Conservation (phyloP, 1,139 yeast genomes). For the Blastobotrys elegans region DNA sequence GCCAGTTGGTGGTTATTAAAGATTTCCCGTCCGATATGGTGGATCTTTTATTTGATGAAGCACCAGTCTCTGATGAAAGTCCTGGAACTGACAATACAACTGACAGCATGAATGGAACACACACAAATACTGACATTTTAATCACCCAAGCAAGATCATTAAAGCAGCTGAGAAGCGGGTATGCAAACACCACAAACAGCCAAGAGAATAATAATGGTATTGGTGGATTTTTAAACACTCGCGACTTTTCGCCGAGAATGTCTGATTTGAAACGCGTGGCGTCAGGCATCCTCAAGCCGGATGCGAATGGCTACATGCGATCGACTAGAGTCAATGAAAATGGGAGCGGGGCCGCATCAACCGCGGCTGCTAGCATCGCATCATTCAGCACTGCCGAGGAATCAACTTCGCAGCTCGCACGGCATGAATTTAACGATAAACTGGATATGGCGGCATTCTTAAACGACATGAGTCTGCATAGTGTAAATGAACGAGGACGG, state of each 20-base stretch:
- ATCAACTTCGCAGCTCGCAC: not conserved
- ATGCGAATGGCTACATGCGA: slow-evolving; percentile 12
- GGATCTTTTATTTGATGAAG: slow-evolving; percentile 13
- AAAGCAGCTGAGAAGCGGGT: slow-evolving; percentile 18
- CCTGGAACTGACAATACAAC: slow-evolving; percentile 9
- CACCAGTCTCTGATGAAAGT: slow-evolving; percentile 4
- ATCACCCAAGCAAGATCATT: slow-evolving; percentile 22
- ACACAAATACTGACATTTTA: not conserved
- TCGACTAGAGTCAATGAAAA: slow-evolving; percentile 4
- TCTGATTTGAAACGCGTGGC: slow-evolving; percentile 26
- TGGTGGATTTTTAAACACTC: slow-evolving; percentile 2
- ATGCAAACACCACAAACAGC: slow-evolving; percentile 15
- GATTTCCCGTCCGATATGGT: slow-evolving; percentile 14
- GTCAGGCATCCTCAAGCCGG: slow-evolving; percentile 19
- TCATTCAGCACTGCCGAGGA: slow-evolving; percentile 11
- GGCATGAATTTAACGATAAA: slow-evolving; percentile 14
- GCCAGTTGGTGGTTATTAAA: slow-evolving; percentile 8
- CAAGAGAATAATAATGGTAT: slow-evolving; percentile 6
- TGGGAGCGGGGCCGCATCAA: not conserved
- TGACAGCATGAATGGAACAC: slow-evolving; percentile 3
- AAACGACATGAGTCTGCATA: slow-evolving; percentile 18
- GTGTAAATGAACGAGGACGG: slow-evolving; percentile 21
- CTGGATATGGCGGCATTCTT: slow-evolving; percentile 23
- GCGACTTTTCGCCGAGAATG: slow-evolving; percentile 22
- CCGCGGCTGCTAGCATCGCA: not conserved